Evolutionary conservation across 2,329 filamentous ascomycete genomes (phyloP), one percentile per base, ranked within the genome.

Genomic region (Sarocladium brachiariae): DNA sequence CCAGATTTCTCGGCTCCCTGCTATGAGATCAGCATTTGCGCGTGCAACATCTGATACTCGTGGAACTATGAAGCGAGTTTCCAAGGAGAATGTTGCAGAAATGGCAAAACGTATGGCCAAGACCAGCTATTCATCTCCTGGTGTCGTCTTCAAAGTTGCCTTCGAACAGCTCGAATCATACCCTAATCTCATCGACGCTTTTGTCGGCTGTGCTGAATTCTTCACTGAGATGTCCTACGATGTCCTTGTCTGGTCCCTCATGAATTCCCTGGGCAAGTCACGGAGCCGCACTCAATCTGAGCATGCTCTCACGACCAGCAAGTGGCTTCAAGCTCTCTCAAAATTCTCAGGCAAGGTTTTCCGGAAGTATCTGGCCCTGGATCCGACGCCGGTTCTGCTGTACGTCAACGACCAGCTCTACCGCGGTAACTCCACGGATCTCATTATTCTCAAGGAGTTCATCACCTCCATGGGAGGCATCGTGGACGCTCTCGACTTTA

Each of bases 381-480:
- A 93, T 58, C 83, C 89, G 1, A 83, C 83, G 0, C 92, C 93
- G 0, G 80, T 99, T 16, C 74, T 99, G 48, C 87, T 91, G 65
- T 97, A 96, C 63, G 87, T 97, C 56, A 86, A 89, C 43, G 78
- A 89, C 54, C 90, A 96, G 63, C 78, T 99, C 4, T 79, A 83
- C 47, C 78, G 78, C 47, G 87, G 91, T 55, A 95, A 95, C 58
- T 86, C 90, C 0, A 95, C 88, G 9, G 91, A 97, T 64, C 75
- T 99, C 30, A 89, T 96, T 55, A 88, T 99, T 53, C 72, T 99
- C 37, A 87, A 93, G 62, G 89, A 97, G 61, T 79, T 99, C 53
- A 86, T 97, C 49, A 83, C 83, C 31, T 88, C 87, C 2, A 97
- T 99, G 93, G 89, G 89, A 16, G 95, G 95, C 41, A 91, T 99